These are phyloP conservation scores for Aspergillus steynii DNA, from an alignment of 495 filamentous ascomycete genomes.

Conservation along the genomic window DNA sequence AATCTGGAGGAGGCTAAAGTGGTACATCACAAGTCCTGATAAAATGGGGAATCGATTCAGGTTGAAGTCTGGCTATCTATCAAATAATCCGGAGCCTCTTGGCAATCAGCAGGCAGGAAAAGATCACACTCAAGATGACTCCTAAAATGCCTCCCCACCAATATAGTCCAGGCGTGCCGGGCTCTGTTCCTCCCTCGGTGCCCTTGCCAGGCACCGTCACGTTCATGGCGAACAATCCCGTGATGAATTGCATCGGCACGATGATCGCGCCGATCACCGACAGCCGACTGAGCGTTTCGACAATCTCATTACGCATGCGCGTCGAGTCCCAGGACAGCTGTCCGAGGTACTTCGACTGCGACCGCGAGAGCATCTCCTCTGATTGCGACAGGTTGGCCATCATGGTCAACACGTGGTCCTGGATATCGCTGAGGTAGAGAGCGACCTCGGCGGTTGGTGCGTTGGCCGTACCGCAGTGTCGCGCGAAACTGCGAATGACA, in stretches of 20 bases:
- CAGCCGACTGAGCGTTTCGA: constrained; percentile 77
- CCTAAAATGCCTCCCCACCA: constrained; percentile 78
- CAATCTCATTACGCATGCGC: constrained; percentile 69
- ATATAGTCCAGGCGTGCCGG: constrained; percentile 35
- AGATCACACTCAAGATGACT: constrained; percentile 38
- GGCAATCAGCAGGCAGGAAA: constrained; percentile 15
- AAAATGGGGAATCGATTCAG: no score
- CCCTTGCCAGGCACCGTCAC: constrained; percentile 71
- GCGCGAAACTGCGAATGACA: constrained; percentile 88
- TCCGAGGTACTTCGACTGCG: constrained; percentile 84
- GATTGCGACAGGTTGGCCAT: constrained; percentile 85
- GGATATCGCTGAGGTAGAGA: constrained; percentile 87
- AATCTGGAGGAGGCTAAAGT: no score
- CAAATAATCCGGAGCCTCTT: constrained; percentile 16
- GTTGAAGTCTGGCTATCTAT: no score
- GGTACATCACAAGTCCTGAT: no score
- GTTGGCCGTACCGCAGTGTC: constrained; percentile 84
- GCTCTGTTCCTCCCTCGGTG: constrained; percentile 5
- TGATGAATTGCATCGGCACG: constrained; percentile 85
- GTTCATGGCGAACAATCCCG: constrained; percentile 93
- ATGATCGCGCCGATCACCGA: constrained; percentile 84
- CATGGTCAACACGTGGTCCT: constrained; percentile 96
- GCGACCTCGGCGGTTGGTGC: constrained; percentile 85
- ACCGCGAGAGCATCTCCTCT: constrained; percentile 88
- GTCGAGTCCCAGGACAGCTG: constrained; percentile 85